Conservation (phyloP, 805 yeast genomes). For the Torulaspora gathmanii region DNA sequence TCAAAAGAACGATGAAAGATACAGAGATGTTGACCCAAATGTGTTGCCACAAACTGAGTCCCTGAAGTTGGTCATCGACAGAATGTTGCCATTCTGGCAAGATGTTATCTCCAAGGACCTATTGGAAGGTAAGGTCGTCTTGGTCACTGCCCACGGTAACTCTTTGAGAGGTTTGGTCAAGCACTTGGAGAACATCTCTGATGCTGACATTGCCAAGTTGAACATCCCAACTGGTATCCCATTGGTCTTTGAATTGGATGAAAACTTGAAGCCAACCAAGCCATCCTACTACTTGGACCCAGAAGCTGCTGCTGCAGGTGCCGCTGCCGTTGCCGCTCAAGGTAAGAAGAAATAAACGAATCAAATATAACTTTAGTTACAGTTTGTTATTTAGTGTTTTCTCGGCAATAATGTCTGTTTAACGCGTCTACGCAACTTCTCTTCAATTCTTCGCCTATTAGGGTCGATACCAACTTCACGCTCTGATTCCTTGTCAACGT, state of each 20-base stretch:
- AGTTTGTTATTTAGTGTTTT: constrained; percentile 9
- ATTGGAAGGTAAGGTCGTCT: constrained; percentile 80
- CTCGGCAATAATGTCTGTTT: constrained; percentile 18
- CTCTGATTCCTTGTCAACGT: constrained; percentile 8
- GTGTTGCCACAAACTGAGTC: constrained; percentile 94
- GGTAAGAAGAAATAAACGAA: constrained; percentile 58
- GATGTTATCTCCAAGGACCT: constrained; percentile 83
- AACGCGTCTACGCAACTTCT: constrained; percentile 25
- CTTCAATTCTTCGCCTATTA: constrained; percentile 26
- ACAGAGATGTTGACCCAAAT: constrained; percentile 74
- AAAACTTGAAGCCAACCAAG: constrained; percentile 79
- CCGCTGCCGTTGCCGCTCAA: constrained; percentile 98
- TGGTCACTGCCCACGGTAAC: constrained; percentile 97
- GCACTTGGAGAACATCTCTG: constrained; percentile 91
- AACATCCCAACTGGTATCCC: constrained; percentile 99
- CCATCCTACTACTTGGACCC: constrained; percentile 96
- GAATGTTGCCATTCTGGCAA: constrained; percentile 96
- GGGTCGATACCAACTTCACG: constrained; percentile 19
- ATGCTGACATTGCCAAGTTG: constrained; percentile 85
- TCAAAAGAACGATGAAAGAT: constrained; percentile 82
- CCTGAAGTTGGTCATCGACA: constrained; percentile 88
- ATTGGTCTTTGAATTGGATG: constrained; percentile 92
- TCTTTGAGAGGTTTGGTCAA: constrained; percentile 94
- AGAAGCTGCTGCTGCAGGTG: constrained; percentile 99
- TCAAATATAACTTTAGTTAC: constrained; percentile 1